phyloP scores from a whole-genome alignment of 2,329 filamentous ascomycete genomes.

The Penicillium sp. region DNA sequence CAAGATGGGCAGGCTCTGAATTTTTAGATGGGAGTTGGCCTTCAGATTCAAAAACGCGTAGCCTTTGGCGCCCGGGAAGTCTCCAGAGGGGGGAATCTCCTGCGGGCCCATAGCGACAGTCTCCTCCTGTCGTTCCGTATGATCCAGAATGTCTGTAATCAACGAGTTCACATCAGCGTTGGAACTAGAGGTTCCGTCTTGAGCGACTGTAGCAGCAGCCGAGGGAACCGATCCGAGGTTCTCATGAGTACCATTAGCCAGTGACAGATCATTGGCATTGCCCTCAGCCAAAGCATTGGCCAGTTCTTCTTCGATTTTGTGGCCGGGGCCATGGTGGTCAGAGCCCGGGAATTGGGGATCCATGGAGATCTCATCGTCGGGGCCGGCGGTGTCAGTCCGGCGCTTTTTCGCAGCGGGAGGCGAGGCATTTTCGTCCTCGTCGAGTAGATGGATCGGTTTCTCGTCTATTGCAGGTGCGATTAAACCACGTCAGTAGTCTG shows the following conservation, averaged over 20 bases:
- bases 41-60: constrained; percentile 51
- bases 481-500: neutral
- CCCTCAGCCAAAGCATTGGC: constrained; percentile 43
- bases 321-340: constrained; percentile 37
- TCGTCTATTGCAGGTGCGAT: constrained; percentile 29
- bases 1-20: constrained; percentile 65
- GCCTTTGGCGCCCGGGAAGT: constrained; percentile 40
- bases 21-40: constrained; percentile 56
- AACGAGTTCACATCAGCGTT: constrained; percentile 46
- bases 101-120: constrained; percentile 46
- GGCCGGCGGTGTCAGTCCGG: constrained; percentile 43
- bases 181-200: constrained; percentile 36
- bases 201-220: constrained; percentile 16
- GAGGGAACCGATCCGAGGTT: constrained; percentile 29
- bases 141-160: constrained; percentile 52
- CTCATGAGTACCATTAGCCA: constrained; percentile 29
- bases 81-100: constrained; percentile 37
- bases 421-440: constrained; percentile 41
- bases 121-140: constrained; percentile 50
- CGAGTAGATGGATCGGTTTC: constrained; percentile 41
- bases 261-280: constrained; percentile 37
- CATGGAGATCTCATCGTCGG: constrained; percentile 33
- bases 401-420: constrained; percentile 49
- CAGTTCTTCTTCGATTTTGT: constrained; percentile 46
- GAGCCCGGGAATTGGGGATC: constrained; percentile 25